These are phyloP conservation scores for Phytophthora ramorum DNA, from an alignment of 352 stramenopile genomes.

Conservation along the genomic window DNA sequence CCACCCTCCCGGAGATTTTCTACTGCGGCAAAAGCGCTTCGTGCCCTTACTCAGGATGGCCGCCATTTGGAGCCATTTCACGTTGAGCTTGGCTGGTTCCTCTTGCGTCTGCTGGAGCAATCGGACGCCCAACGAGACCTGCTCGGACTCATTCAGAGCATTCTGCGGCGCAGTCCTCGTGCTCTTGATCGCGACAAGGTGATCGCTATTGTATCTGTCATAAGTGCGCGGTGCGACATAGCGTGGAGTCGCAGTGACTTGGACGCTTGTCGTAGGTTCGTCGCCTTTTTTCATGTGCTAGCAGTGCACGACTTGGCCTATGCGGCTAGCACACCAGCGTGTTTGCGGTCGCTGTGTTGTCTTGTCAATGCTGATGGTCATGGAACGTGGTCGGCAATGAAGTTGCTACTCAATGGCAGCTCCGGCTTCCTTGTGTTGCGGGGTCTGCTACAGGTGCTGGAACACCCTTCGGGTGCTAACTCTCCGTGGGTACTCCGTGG, in stretches of 20 bases:
- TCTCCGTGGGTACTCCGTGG: constrained; percentile 82
- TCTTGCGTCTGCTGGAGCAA: constrained; percentile 78
- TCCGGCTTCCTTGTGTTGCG: constrained; percentile 76
- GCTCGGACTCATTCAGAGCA: constrained; percentile 74
- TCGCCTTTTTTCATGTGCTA: constrained; percentile 83
- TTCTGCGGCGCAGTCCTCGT: constrained; percentile 65
- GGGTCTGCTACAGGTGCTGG: constrained; percentile 74
- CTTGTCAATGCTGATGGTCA: constrained; percentile 87
- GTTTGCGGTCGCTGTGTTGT: constrained; percentile 79
- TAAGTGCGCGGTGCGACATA: constrained; percentile 72
- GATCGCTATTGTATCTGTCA: constrained; percentile 71
- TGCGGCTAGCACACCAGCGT: constrained; percentile 64
- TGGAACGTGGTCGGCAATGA: constrained; percentile 86
- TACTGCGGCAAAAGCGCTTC: constrained; percentile 68
- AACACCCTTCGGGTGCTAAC: constrained; percentile 56
- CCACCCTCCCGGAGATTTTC: constrained; percentile 57
- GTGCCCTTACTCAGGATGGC: constrained; percentile 70
- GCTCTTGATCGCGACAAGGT: constrained; percentile 70
- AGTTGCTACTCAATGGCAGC: constrained; percentile 68
- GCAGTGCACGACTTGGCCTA: constrained; percentile 65
- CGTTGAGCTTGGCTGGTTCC: constrained; percentile 74
- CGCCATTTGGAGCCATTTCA: constrained; percentile 71
- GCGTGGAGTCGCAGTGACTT: constrained; percentile 78
- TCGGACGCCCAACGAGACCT: constrained; percentile 85
- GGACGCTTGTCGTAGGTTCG: constrained; percentile 73